These are phyloP conservation scores for Starmerella etchellsii DNA, from an alignment of 805 yeast genomes.

Conservation along the genomic window DNA sequence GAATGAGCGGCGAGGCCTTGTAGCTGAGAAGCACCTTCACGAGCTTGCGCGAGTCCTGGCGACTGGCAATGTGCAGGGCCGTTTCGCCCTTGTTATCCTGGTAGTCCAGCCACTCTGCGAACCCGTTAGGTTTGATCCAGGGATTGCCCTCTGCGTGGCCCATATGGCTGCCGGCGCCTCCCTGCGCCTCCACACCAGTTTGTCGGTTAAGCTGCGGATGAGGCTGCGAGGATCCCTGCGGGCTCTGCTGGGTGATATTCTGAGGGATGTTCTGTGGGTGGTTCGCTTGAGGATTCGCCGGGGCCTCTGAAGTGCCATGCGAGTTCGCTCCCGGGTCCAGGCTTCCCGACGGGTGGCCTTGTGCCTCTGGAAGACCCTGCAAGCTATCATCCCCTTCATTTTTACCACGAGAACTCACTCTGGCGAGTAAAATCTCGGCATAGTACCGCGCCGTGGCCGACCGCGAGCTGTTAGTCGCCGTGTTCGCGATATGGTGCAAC, in stretches of 20 bases:
- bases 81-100: slow-evolving; percentile 79
- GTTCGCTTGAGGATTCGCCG: background rate
- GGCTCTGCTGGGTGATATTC: background rate
- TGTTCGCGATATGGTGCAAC: slow-evolving; percentile 70
- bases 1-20: slow-evolving; percentile 36
- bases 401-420: slow-evolving; percentile 38
- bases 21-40: slow-evolving; percentile 34
- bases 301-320: background rate
- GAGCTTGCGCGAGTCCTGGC: slow-evolving; percentile 38
- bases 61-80: slow-evolving; percentile 65
- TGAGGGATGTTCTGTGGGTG: background rate
- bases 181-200: background rate
- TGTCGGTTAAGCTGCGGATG: background rate
- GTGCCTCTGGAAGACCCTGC: background rate
- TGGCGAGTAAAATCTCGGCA: slow-evolving; percentile 59
- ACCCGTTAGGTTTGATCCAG: slow-evolving; percentile 2
- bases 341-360: background rate
- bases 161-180: background rate
- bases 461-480: slow-evolving; percentile 52
- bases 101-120: slow-evolving; percentile 46
- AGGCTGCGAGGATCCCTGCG: background rate
- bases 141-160: background rate
- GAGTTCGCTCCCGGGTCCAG: background rate
- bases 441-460: slow-evolving; percentile 75
- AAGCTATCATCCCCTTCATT: background rate